Evolutionary conservation across 208 protist species (phyloP).

Genomic region (Trypanosoma caninum): DNA sequence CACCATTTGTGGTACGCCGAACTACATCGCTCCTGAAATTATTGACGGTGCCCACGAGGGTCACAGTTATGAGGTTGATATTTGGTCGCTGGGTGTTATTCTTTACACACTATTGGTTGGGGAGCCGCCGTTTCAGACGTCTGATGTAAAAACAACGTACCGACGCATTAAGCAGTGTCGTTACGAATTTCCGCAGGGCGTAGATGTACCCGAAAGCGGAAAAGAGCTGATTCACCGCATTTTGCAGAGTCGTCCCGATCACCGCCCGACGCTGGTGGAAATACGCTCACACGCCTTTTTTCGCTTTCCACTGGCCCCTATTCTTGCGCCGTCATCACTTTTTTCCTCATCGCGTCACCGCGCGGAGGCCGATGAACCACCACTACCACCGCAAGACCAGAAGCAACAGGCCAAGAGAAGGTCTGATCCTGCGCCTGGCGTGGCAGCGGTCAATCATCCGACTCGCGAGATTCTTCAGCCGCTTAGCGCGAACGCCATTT

Average conservation of each 20-base stretch:
- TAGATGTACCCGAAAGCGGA: slow-evolving; percentile 59
- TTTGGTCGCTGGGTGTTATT: slow-evolving; percentile 98
- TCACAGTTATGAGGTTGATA: slow-evolving; percentile 97
- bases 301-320: slow-evolving; percentile 39
- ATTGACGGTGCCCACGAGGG: slow-evolving; percentile 80
- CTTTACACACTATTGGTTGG: slow-evolving; percentile 97
- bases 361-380: background rate
- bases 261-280: slow-evolving; percentile 83
- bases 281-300: slow-evolving; percentile 92
- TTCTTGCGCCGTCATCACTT: slow-evolving; percentile 42
- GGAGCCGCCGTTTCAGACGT: slow-evolving; percentile 97
- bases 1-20: slow-evolving; percentile 96
- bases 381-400: too few species aligned
- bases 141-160: slow-evolving; percentile 96
- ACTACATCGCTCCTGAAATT: slow-evolving; percentile 96
- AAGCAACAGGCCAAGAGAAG: background rate
- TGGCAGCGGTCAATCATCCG: background rate
- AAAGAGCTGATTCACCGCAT: slow-evolving; percentile 92
- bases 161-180: slow-evolving; percentile 89
- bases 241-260: slow-evolving; percentile 73
- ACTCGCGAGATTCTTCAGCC: slow-evolving; percentile 47
- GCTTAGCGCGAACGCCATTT: slow-evolving; percentile 36
- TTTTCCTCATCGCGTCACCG: slow-evolving; percentile 34
- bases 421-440: background rate
- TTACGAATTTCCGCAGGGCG: slow-evolving; percentile 90